Evolutionary conservation across 2,329 filamentous ascomycete species (phyloP), one percentile per base, ranked within the genome.

Genomic region (Xylariaceae sp.): DNA sequence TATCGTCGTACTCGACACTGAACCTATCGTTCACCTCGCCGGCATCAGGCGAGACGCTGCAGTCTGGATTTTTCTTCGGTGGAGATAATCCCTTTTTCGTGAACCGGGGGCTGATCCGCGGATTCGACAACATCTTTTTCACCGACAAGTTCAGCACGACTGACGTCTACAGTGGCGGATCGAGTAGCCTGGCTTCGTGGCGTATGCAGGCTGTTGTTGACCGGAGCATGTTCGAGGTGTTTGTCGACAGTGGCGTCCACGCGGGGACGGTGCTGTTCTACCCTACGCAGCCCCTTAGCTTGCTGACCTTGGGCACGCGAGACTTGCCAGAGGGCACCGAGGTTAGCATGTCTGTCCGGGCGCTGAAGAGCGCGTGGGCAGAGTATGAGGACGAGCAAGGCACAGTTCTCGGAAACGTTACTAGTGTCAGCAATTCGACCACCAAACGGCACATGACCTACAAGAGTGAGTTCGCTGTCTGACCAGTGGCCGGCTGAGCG

Each of bases 11-110:
- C 31, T 59, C 64, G 4, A 73, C 73, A 0, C 63, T 81, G 5
- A 81, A 78, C 63, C 77, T 82, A 63, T 80, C 78, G 1, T 77
- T 82, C 63, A 67, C 70, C 9, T 78, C 78, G 1, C 76, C 77
- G 0, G 61, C 67, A 0, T 75, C 77, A 0, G 73, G 72, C 6
- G 80, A 83, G 58, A 73, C 68, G 9, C 60, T 83, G 2, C 67
- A 69, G 2, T 75, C 76, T 3, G 81, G 80, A 3, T 76, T 75
- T 45, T 75, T 71, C 56, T 68, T 81, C 46, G 69, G 72, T 31
- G 76, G 75, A 14, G 76, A 80, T 54, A 69, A 70, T 1, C 70
- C 73, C 1, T 79, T 79, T 63, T 81, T 72, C 70, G 63, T 83
- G 31, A 72, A 81, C 53, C 75, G 81, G 1, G 74, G 75, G 11